Evolutionary conservation across 2,329 filamentous ascomycete species (phyloP).

Genomic region (Pezicula neosporulosa): DNA sequence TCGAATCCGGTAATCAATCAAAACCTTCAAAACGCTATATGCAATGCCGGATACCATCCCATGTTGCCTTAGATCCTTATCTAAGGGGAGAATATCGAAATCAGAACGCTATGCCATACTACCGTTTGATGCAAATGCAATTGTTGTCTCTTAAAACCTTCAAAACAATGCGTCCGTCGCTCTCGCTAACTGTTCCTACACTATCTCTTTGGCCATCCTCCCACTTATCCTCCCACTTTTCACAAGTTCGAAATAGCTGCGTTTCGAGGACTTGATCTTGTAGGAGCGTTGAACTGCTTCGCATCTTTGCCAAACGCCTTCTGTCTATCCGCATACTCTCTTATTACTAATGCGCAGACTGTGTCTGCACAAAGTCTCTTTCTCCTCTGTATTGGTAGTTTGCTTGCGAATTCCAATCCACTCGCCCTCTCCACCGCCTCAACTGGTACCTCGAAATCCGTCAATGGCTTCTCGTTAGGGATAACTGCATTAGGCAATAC

Average conservation of each 20-base stretch:
- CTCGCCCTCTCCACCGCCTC: constrained; percentile 90
- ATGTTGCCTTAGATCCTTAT: constrained; percentile 4
- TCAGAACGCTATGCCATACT: constrained; percentile 6
- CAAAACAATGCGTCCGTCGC: constrained; percentile 1
- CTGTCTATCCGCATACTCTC: constrained; percentile 67
- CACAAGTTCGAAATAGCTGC: constrained; percentile 8
- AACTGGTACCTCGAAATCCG: constrained; percentile 91
- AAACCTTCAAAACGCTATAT: too few relatives aligned
- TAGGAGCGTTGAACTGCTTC: constrained; percentile 13
- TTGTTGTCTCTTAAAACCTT: neutral
- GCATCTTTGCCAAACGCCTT: constrained; percentile 44
- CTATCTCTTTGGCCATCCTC: constrained; percentile 1
- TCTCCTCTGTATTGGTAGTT: constrained; percentile 70
- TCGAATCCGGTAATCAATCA: too few relatives aligned
- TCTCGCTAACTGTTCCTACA: constrained; percentile 12
- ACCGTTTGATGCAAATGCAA: constrained; percentile 8
- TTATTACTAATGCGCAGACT: constrained; percentile 78
- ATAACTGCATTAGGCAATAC: constrained; percentile 92
- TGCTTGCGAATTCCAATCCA: constrained; percentile 83
- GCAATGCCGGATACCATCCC: constrained; percentile 6
- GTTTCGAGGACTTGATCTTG: constrained; percentile 26
- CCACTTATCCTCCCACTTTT: neutral
- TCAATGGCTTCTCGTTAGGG: constrained; percentile 79
- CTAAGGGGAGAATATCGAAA: constrained; percentile 2
- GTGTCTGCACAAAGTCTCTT: constrained; percentile 83